A percentile compares a stretch with the other conserved stretches of the same genome.
These are phyloP conservation scores for Postia placenta DNA, from an alignment of 768 basidiomycete genomes.

Conservation along the genomic window DNA sequence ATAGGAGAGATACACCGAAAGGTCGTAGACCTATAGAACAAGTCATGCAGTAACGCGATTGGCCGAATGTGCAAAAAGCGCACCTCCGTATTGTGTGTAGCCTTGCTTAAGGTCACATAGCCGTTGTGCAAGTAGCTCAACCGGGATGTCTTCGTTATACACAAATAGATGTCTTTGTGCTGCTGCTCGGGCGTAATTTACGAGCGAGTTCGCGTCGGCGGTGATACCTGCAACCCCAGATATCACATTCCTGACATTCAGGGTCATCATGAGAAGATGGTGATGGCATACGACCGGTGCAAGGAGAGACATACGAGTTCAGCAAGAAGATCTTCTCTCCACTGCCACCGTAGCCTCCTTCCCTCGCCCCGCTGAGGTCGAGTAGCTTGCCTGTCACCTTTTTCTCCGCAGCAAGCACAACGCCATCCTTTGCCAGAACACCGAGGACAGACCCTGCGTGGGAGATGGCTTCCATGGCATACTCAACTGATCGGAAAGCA, in stretches of 20 bases:
- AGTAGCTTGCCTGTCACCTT: conserved; percentile 97
- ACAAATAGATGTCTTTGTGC: conserved; percentile 84
- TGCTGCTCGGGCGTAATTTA: conserved; percentile 88
- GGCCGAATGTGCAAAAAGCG: conserved; percentile 14
- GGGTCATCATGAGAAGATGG: conserved; percentile 1
- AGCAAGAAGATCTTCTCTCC: conserved; percentile 97
- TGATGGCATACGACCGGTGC: background rate
- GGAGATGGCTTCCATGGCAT: conserved; percentile 99
- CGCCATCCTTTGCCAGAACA: conserved; percentile 84
- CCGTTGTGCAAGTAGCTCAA: conserved; percentile 89
- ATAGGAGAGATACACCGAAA: conserved; percentile 95
- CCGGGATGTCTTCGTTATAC: conserved; percentile 98
- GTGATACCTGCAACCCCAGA: conserved; percentile 94
- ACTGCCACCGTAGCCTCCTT: conserved; percentile 88
- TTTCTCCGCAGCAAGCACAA: conserved; percentile 92
- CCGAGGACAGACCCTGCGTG: conserved; percentile 93
- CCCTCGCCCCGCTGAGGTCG: conserved; percentile 81
- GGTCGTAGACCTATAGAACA: conserved; percentile 83
- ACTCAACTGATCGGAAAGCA: conserved; percentile 97
- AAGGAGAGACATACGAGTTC: conserved; percentile 60
- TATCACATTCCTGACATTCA: conserved; percentile 73
- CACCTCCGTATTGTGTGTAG: conserved; percentile 95
- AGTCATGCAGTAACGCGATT: background rate
- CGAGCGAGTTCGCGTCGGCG: conserved; percentile 94
- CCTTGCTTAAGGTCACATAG: conserved; percentile 98